Conservation (phyloP, 768 basidiomycete species). For the Suillus ampliporus region DNA sequence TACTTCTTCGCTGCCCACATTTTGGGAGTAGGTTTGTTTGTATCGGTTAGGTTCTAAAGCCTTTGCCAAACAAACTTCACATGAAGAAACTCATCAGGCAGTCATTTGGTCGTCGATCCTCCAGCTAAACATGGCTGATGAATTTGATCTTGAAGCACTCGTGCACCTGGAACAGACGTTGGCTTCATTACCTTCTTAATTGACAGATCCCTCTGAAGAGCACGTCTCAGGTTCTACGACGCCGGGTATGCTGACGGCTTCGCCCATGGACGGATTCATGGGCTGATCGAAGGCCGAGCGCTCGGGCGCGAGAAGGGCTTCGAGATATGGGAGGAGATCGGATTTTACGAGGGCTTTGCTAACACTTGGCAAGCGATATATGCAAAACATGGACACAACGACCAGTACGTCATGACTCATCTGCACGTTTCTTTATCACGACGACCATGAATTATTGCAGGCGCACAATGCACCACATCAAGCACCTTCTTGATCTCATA, state of each 20-base stretch:
- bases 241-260: conserved; percentile 78
- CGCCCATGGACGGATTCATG: conserved; percentile 87
- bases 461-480: conserved; percentile 66
- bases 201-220: conserved; percentile 13
- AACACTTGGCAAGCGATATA: conserved; percentile 66
- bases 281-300: conserved; percentile 88
- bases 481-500: conserved; percentile 73
- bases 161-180: conserved; percentile 70
- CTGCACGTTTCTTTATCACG: conserved; percentile 4
- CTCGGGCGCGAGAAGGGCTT: conserved; percentile 90
- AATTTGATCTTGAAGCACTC: conserved; percentile 63
- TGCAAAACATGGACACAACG: conserved; percentile 43
- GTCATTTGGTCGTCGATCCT: not conserved
- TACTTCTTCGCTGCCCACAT: too few species aligned
- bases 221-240: conserved; percentile 74
- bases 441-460: conserved; percentile 37
- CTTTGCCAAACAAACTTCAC: not conserved
- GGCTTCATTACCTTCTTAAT: conserved; percentile 21
- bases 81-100: not conserved
- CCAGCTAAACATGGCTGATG: conserved; percentile 22
- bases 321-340: conserved; percentile 97
- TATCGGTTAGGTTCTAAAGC: not conserved
- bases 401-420: conserved; percentile 50
- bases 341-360: conserved; percentile 90
- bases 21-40: too few species aligned